Base-by-base conservation (phyloP, 106 monocot species). In the Dendrobium chrysotoxum region DNA sequence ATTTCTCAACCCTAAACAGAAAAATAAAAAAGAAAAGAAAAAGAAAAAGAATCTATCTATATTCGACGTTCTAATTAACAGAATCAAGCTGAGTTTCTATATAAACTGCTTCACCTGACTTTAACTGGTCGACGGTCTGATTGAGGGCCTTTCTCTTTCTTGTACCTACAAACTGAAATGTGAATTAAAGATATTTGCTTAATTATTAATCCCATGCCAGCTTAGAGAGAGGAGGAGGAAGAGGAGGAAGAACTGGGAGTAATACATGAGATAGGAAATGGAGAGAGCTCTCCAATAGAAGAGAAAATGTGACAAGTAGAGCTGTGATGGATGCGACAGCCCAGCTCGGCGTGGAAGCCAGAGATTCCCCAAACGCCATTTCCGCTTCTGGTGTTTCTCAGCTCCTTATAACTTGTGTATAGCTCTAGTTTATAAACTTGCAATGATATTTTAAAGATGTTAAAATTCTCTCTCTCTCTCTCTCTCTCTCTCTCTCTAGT, bases 261-360 rank as follows among this genome's bases (percentile, higher is more conserved):
- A 23, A 5, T 40, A 87, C 84, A 54, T 4, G 30, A 28, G 55
- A 26, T 13, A 88, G 54, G 28, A 71, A 68, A 67, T 85, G 84
- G 26, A 81, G 46, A 7, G 45, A 72, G 13, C 79, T 55, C 42
- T 84, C 87, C 15, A 79, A 31, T 66, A 79, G 76, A 73, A 85
- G 50, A 75, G 84, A 81, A 2, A 75, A 2, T 25, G 71, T 2
- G 75, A 88, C 78, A 71, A 87, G 28, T 31, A 80, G 68, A 26
- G 53, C 17, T 47, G 81, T 75, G 74, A 87, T 65, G 38, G 57
- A 78, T 46, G 82, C 84, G 4, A 84, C 79, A 18, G 87, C 87
- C 84, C 87, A 84, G 6, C 78, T 84, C 40, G 87, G 87, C 7
- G 87, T 84, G 21, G 72, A 75, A 16, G 35, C 77, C 12, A 82